Base-by-base conservation (phyloP, 805 yeast genomes). In the Kluyveromyces nonfermentans region DNA sequence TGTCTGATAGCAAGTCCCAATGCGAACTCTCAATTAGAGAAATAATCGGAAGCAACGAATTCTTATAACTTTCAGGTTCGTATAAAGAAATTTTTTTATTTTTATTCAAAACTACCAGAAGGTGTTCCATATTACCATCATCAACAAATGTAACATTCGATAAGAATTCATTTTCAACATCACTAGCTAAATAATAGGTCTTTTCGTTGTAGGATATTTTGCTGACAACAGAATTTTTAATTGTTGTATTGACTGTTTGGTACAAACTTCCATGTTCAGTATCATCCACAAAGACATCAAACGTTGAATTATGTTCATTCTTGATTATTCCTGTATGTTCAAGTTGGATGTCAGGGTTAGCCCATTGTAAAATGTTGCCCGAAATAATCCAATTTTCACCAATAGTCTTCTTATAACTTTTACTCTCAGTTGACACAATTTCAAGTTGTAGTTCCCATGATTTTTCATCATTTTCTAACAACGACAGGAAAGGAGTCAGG, bases 401-500 rank as follows among this genome's bases (percentile, higher is more conserved):
- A 39, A 69, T 53, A 5, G 51, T 46, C 2, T 34, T 40, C 22
- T 44, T 46, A 21, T 45, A 50, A 17, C 71, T 75, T 21, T 48
- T 40, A 10, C 67, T 72, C 8, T 72, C 43, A 40, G 82, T 78
- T 53, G 79, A 76, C 4, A 74, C 66, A 15, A 84, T 64, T 49
- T 72, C 76, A 38, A 85, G 63, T 40, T 65, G 68, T 5, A 73
- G 40, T n/a, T 61, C 60, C 30, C 64, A 55, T 14, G 67, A 63
- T n/a, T 62, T 47, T 17, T 59, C 42, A 2, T 33, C 35, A 4
- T 36, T 59, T 88, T 89, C 83, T 25, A 86, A 59, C n/a, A 65
- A 58, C 2, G 95, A 93, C 46, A 86, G 63, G 48, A 79, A 70
- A 0, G 84, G 77, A 9, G 90, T 75, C 38, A 87, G 54, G 50